Evolutionary conservation across 176 grass and related monocot species (phyloP).

Genomic region (Alloteropsis semialata): DNA sequence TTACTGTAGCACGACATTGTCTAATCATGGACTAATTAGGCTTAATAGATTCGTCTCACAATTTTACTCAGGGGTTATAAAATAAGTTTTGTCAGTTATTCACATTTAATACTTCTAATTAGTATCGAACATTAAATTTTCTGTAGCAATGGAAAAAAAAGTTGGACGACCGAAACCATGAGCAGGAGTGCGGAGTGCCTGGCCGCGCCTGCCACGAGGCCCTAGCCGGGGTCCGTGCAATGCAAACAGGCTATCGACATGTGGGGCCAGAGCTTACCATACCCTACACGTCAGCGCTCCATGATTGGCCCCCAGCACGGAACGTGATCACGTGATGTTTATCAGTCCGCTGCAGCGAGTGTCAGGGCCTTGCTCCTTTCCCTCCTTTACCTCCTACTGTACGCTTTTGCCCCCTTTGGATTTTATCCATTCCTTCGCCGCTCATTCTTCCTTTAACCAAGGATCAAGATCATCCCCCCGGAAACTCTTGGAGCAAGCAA

Average conservation of each 20-base stretch:
- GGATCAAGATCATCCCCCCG: background rate
- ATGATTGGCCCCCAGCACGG: constrained; percentile 42
- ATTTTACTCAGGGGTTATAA: too few relatives aligned
- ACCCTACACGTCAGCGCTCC: constrained; percentile 19
- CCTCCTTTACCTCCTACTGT: background rate
- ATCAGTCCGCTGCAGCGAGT: constrained; percentile 33
- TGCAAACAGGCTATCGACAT: background rate
- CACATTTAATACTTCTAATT: too few relatives aligned
- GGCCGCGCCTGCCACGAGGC: too few relatives aligned
- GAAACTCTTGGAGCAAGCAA: background rate
- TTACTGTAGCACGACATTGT: too few relatives aligned
- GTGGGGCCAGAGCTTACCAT: background rate
- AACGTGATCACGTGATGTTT: constrained; percentile 37
- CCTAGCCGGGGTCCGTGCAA: background rate
- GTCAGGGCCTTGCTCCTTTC: constrained; percentile 30
- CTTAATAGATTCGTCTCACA: too few relatives aligned
- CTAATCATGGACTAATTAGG: too few relatives aligned
- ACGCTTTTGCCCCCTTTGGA: constrained; percentile 30
- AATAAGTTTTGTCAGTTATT: too few relatives aligned
- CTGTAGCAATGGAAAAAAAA: too few relatives aligned
- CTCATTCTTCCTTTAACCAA: background rate
- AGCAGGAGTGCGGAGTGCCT: background rate
- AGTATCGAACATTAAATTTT: too few relatives aligned
- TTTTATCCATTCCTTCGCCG: background rate
- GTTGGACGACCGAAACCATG: too few relatives aligned